phyloP scores from a whole-genome alignment of 2,329 filamentous ascomycete genomes.

The Xylaria sp. region DNA sequence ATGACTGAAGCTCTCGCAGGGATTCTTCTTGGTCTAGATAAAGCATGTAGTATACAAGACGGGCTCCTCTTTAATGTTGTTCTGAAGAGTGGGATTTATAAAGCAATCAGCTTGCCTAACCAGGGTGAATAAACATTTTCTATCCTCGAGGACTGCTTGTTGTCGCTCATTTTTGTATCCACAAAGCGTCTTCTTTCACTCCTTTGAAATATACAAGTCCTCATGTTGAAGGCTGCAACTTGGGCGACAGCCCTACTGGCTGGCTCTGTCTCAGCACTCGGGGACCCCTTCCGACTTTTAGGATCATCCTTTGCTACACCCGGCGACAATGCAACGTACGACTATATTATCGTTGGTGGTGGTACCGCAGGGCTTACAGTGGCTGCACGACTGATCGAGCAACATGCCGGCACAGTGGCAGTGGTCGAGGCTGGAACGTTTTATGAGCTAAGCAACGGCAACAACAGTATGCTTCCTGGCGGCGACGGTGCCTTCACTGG shows the following conservation, averaged over 20 bases:
- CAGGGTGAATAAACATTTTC: neutral
- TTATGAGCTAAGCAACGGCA: slow-evolving; percentile 47
- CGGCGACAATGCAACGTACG: slow-evolving; percentile 39
- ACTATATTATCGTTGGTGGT: slow-evolving; percentile 51
- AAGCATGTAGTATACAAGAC: slow-evolving; percentile 3
- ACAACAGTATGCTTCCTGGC: slow-evolving; percentile 40
- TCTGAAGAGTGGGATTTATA: slow-evolving; percentile 19
- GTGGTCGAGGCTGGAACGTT: slow-evolving; percentile 54
- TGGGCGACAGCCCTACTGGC: slow-evolving; percentile 30
- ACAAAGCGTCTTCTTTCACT: slow-evolving; percentile 21
- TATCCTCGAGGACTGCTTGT: slow-evolving; percentile 16
- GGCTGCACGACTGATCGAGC: slow-evolving; percentile 48
- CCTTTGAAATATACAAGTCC: slow-evolving; percentile 19
- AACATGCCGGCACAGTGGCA: slow-evolving; percentile 50
- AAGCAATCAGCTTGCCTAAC: slow-evolving; percentile 23
- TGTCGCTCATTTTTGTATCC: slow-evolving; percentile 23
- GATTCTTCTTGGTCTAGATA: slow-evolving; percentile 4
- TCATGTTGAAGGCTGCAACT: slow-evolving; percentile 26
- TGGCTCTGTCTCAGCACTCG: slow-evolving; percentile 28
- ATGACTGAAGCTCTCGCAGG: slow-evolving; percentile 25
- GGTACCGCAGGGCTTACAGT: slow-evolving; percentile 53
- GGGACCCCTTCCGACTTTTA: slow-evolving; percentile 29
- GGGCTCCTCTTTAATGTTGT: neutral
- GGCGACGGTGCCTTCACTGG: slow-evolving; percentile 41
- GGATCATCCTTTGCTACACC: slow-evolving; percentile 36